Evolutionary conservation across 164 flowering plant genomes (phyloP), one percentile per base, ranked within the genome.

Genomic region (Annona cherimola): DNA sequence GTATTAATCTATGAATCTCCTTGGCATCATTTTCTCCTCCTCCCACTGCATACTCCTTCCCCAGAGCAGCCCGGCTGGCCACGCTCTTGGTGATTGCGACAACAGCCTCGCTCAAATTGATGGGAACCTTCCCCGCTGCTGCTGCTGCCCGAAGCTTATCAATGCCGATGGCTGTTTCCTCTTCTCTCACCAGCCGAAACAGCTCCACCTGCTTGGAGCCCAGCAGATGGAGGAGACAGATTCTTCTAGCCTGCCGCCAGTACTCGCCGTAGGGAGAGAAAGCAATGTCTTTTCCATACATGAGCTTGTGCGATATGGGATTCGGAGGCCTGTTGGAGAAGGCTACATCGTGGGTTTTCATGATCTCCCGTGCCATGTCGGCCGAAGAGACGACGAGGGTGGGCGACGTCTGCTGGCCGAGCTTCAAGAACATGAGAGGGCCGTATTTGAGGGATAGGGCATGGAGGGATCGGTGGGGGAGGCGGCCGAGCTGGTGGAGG

Each of bases 191-290:
- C 9, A 19, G 63, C 69, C 81, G 55, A 54, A 8, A 85, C 1
- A 87, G 80, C 42, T 87, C 82, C 35, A 88, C 89, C 57, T 84
- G 54, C 62, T 78, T 88, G 41, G 71, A 68, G 66, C 85, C 83
- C 0, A 90, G 75, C 0, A 87, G 86, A 75, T 89, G 82, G 0
- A 86, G 1, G 0, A 63, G 59, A 71, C 26, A 77, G n/a, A 66
- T 76, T 63, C 73, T 81, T 0, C 83, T 83, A 41, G 81, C 72
- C 1, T 81, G 76, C 61, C 92, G 81, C 96, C 96, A 89, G 76
- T 88, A 84, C 45, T 73, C 80, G 4, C 87, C 82, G 46, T 86
- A 89, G 0, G 90, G 89, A 0, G 89, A 71, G 71, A 84, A 86
- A 4, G 20, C 85, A 0, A 91, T 11, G 60, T 86, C 82, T 0